Base-by-base conservation (phyloP, 1,284 basidiomycete species). In the Heterobasidion parviporum region DNA sequence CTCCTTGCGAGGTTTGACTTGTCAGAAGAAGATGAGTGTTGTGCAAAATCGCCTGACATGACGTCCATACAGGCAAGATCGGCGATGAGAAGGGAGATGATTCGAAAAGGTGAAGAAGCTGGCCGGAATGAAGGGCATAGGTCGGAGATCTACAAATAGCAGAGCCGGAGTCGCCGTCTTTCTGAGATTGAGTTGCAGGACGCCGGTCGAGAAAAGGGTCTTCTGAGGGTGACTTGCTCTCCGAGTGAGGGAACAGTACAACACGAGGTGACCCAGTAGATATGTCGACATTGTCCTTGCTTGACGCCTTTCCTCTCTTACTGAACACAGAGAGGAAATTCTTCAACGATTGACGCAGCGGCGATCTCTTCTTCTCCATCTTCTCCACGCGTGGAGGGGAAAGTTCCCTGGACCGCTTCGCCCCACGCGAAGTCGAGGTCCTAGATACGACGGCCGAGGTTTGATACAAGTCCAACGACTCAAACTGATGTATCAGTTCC, bases 321-420 rank as follows among this genome's bases (percentile, higher is more conserved):
- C 77, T 85, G 70, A 89, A 76, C 2, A 81, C 78, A 3, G 83
- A 79, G 45, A 89, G 69, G 26, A 88, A 68, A 62, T 82, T 87
- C 46, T 79, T 77, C 62, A 89, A 73, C 20, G 85, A 88, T 63
- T 80, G 80, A 38, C 83, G 78, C 48, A 88, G 71, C 2, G 82
- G 81, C 15, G 81, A 84, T 8, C 53, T 56, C 16, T 60, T 57
- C 56, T 59, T 63, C 35, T 57, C 56, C 18, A 33, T n/a, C 44
- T 57, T 64, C 14, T 32, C 52, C 4, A 56, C 15, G 15, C 50
- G 52, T 33, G 60, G 59, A 12, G 61, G 53, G 33, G 55, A 58
- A 8, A 60, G 56, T n/a, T 41, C 53, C 20, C 49, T 47, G 4
- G 54, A 47, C 34, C 51, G 20, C 12, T 46, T 48, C 34, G 8